phyloP scores from a whole-genome alignment of 2,329 filamentous ascomycete species.

The Microcyclospora pomicola region DNA sequence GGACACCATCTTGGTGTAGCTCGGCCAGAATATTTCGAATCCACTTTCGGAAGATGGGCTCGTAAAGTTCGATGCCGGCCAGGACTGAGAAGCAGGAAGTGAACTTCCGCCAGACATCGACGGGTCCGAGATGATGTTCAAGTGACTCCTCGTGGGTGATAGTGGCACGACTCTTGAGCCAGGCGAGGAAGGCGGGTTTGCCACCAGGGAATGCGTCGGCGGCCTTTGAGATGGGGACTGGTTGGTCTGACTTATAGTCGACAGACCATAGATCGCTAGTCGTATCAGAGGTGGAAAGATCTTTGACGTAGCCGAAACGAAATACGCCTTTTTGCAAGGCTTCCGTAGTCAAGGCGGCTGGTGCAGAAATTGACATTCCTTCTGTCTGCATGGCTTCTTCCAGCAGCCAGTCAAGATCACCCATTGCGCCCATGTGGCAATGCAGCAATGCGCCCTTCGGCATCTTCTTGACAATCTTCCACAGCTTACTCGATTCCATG shows the following conservation, averaged over 20 bases:
- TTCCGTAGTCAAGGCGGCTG: constrained; percentile 40
- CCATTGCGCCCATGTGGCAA: constrained; percentile 82
- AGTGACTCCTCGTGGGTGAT: constrained; percentile 60
- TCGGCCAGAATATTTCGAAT: constrained; percentile 56
- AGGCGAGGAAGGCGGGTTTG: constrained; percentile 56
- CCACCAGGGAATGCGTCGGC: constrained; percentile 68
- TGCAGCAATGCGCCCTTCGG: constrained; percentile 80
- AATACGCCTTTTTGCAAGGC: constrained; percentile 31
- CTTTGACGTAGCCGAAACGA: constrained; percentile 38
- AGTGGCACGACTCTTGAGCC: constrained; percentile 60
- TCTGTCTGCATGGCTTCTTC: constrained; percentile 55
- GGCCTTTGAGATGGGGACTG: constrained; percentile 45
- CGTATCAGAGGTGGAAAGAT: constrained; percentile 24
- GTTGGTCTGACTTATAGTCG: constrained; percentile 45
- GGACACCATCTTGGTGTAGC: constrained; percentile 67
- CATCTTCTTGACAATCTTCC: constrained; percentile 72
- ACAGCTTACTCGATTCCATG: constrained; percentile 74
- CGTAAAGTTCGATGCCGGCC: constrained; percentile 67
- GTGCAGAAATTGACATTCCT: constrained; percentile 57
- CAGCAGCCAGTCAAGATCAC: constrained; percentile 71
- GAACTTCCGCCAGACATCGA: constrained; percentile 79
- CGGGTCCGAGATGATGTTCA: constrained; percentile 67
- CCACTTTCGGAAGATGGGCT: constrained; percentile 73
- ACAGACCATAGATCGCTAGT: constrained; percentile 49
- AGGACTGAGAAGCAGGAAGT: constrained; percentile 58